These are phyloP conservation scores for Irpex sp. DNA, from an alignment of 1,284 basidiomycete species.

Conservation along the genomic window DNA sequence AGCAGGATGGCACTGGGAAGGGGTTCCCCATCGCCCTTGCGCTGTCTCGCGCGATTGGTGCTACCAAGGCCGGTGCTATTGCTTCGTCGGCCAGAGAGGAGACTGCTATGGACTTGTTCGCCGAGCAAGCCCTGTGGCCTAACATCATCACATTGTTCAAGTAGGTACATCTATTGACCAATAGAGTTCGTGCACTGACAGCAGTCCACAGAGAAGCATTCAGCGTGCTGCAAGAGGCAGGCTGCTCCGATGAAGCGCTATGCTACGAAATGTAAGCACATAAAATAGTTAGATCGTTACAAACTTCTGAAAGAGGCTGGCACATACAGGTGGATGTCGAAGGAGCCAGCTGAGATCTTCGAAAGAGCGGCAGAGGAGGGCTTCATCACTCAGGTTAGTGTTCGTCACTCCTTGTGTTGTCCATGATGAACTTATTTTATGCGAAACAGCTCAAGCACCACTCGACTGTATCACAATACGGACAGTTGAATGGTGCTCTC, in stretches of 20 bases:
- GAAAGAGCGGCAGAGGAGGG: constrained; percentile 65
- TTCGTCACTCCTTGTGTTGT: background rate
- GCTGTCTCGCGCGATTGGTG: constrained; percentile 54
- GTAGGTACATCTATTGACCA: constrained; percentile 25
- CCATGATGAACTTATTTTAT: background rate
- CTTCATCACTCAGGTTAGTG: constrained; percentile 49
- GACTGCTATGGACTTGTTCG: constrained; percentile 63
- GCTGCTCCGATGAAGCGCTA: constrained; percentile 64
- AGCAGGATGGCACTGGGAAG: constrained; percentile 55
- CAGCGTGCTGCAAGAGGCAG: constrained; percentile 58
- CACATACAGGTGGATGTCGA: constrained; percentile 62
- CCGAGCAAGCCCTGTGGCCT: constrained; percentile 66
- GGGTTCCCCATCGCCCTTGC: constrained; percentile 47
- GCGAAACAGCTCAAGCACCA: constrained; percentile 51
- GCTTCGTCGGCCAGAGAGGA: constrained; percentile 62
- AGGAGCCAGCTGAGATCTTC: constrained; percentile 69
- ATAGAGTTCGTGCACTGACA: background rate
- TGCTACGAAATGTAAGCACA: constrained; percentile 58
- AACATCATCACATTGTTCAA: constrained; percentile 64
- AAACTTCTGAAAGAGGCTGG: constrained; percentile 2
- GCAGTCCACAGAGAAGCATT: constrained; percentile 48
- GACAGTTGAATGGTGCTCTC: constrained; percentile 56
- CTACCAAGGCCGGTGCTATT: constrained; percentile 64
- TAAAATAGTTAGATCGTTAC: background rate
- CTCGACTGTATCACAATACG: constrained; percentile 59